Base-by-base conservation (phyloP, 768 basidiomycete genomes). In the Phylloporus arenicola region DNA sequence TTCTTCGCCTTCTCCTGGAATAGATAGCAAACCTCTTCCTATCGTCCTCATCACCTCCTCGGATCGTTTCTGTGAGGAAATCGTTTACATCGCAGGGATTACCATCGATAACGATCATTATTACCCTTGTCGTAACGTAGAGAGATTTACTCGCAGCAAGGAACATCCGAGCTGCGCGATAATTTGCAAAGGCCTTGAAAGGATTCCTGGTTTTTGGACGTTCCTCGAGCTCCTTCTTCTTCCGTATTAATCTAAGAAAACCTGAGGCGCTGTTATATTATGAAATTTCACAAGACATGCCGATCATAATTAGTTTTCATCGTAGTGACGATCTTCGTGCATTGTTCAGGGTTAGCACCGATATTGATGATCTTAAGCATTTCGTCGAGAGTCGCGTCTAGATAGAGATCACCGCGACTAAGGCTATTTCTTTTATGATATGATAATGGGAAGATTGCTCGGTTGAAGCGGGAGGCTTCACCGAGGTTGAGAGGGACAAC, bases 371-470 rank as follows among this genome's bases (percentile, higher is more conserved):
- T 55, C 35, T 16, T 55, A 13, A 51, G 6, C 27, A 52, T 30
- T 40, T 57, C 56, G 3, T 47, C 50, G 2, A 57, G 17, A 5
- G 56, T 57, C 2, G 48, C 50, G 10, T 60, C 48, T 10, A 60
- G 55, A 37, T n/a, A 45, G 6, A 48, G 8, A 3, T 52, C 40
- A 8, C 42, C 37, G 1, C 39, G 29, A 2, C 22, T 25, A 25
- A 59, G 22, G 0, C 13, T 30, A 13, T 24, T 37, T 39, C n/a
- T 51, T 17, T 34, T 41, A 14, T 2, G 20, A 41, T 27, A 45
- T 17, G 30, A 40, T 8, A 53, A n/a, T 14, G 58, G 57, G 16
- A 53, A 59, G 7, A 59, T 31, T 0, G 11, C 3, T 17, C 14
- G 40, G 12, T 60, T 20, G 22, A 48, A 56, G 29, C 12, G 7